A percentile compares a stretch with the other conserved stretches of the same genome.
These are phyloP conservation scores for Tephrocybe sp. DNA, from an alignment of 768 basidiomycete species.

Conservation along the genomic window DNA sequence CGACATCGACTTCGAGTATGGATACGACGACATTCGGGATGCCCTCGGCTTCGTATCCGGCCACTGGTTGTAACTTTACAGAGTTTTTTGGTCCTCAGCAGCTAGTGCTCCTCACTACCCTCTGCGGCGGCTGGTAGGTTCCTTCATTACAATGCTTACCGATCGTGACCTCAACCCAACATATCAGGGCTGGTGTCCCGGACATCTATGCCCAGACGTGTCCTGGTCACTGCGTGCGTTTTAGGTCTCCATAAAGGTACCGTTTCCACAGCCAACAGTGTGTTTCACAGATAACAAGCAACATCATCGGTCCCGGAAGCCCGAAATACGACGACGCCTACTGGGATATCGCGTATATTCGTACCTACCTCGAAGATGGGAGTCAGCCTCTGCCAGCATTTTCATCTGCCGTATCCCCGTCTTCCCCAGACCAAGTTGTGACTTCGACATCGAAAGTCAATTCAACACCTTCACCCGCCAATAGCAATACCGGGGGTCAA, in stretches of 20 bases:
- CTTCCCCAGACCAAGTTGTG: neutral
- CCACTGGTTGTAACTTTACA: constrained; percentile 50
- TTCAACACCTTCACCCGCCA: neutral
- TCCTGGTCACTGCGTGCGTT: constrained; percentile 39
- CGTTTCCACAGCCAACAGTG: neutral
- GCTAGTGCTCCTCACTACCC: constrained; percentile 67
- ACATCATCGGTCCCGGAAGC: constrained; percentile 46
- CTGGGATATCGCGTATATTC: constrained; percentile 61
- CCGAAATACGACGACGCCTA: constrained; percentile 50
- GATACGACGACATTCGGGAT: constrained; percentile 50
- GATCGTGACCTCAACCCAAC: neutral
- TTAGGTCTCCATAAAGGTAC: neutral
- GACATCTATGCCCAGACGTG: constrained; percentile 43
- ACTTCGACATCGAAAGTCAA: neutral
- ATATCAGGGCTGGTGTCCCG: constrained; percentile 43
- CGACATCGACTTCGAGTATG: constrained; percentile 34
- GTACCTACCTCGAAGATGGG: constrained; percentile 48
- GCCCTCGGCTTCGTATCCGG: constrained; percentile 66
- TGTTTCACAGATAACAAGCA: constrained; percentile 32
- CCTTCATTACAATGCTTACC: too few relatives aligned
- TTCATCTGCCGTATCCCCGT: neutral
- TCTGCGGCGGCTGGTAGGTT: constrained; percentile 50
- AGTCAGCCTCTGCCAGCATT: neutral
- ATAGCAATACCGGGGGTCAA: neutral
- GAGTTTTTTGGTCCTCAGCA: constrained; percentile 63